Evolutionary conservation across 768 basidiomycete species (phyloP).

Genomic region (Crepidotus variabilis): DNA sequence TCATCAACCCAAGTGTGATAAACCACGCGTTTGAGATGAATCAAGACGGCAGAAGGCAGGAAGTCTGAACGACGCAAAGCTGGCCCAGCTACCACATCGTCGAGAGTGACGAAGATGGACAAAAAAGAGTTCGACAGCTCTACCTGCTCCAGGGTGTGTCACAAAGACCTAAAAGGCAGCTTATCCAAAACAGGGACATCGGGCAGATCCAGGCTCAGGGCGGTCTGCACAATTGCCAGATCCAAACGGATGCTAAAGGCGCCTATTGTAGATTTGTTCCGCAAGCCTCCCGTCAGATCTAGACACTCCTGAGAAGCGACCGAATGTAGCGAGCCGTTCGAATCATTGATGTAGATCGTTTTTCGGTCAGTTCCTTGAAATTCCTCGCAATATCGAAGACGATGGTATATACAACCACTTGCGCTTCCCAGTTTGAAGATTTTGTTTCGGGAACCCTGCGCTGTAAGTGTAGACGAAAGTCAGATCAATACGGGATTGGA

Average conservation of each 20-base stretch:
- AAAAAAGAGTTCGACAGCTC: slow-evolving; percentile 3
- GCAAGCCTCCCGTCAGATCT: background rate
- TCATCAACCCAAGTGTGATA: slow-evolving; percentile 4
- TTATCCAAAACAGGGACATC: slow-evolving; percentile 5
- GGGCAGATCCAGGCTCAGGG: slow-evolving; percentile 1
- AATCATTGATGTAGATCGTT: background rate
- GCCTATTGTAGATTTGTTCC: background rate
- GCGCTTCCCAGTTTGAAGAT: too few relatives aligned
- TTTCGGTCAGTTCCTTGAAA: too few relatives aligned
- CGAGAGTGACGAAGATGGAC: slow-evolving; percentile 2
- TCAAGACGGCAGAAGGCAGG: background rate
- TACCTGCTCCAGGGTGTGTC: slow-evolving; percentile 1
- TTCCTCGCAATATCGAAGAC: too few relatives aligned
- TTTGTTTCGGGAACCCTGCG: too few relatives aligned
- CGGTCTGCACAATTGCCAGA: background rate
- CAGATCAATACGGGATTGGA: too few relatives aligned
- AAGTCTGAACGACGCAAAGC: background rate
- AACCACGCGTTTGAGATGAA: slow-evolving; percentile 4
- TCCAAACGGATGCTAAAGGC: background rate
- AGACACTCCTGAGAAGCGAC: background rate
- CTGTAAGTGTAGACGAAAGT: too few relatives aligned
- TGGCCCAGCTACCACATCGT: slow-evolving; percentile 3
- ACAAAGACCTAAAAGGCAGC: slow-evolving; percentile 6
- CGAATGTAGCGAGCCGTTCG: background rate
- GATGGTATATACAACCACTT: too few relatives aligned